Conservation (phyloP, 2,329 filamentous ascomycete genomes). For the Epicoccum nigrum region DNA sequence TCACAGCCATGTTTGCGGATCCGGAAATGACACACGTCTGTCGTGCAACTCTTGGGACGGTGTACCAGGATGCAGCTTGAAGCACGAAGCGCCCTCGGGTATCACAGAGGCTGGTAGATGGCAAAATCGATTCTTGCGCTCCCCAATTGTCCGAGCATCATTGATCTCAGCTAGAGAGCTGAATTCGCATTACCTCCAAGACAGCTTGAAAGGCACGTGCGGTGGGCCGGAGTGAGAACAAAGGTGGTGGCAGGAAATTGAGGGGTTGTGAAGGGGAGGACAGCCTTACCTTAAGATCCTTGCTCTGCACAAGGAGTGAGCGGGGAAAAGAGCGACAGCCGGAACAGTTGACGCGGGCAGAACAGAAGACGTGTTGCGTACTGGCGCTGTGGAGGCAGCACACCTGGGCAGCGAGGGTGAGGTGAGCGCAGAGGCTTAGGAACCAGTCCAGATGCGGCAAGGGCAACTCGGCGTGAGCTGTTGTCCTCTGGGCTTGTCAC, state of each 20-base stretch:
- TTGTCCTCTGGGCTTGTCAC: conserved; percentile 13
- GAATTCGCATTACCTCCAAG: conserved; percentile 6
- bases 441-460: conserved; percentile 29
- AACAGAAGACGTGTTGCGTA: conserved; percentile 34
- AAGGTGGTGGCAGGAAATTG: conserved; percentile 21
- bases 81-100: conserved; percentile 31
- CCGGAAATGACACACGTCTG: conserved; percentile 41
- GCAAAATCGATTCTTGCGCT: conserved; percentile 15
- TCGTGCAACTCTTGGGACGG: conserved; percentile 41
- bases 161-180: conserved; percentile 13
- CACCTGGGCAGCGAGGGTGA: conserved; percentile 28
- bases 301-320: conserved; percentile 32
- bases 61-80: conserved; percentile 41
- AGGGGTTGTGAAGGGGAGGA: conserved; percentile 19
- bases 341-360: conserved; percentile 31
- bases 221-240: conserved; percentile 2
- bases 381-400: conserved; percentile 37
- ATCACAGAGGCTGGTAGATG: conserved; percentile 28
- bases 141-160: conserved; percentile 8
- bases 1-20: conserved; percentile 39
- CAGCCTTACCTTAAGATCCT: conserved; percentile 37
- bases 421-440: conserved; percentile 23
- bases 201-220: conserved; percentile 13
- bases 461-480: conserved; percentile 22
- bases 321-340: conserved; percentile 31